Base-by-base conservation (phyloP, 208 protist species). In the Crithidia fasciculata region DNA sequence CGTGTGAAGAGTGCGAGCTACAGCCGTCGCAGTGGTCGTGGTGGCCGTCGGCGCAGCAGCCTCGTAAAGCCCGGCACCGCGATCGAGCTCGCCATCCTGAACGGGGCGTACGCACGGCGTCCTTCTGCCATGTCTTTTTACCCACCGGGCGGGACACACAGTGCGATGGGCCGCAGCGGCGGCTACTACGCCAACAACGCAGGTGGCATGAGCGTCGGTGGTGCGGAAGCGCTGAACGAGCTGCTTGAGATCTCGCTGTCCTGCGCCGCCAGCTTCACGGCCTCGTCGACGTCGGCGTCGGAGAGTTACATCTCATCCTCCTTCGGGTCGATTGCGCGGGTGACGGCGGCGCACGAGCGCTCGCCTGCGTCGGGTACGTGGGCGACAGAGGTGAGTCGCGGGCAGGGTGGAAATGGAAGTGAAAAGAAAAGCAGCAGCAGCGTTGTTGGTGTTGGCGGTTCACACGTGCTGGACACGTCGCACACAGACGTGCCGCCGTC, bases 261-360 rank as follows among this genome's bases (percentile, higher is more conserved):
- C 16, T 79, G 74, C 40, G 74, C 74, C 8, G 67, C 67, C 36
- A 79, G 67, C 67, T 66, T 74, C 49, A 79, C 67, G 6, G 74
- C 61, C 19, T 74, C 67, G 0, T 79, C 74, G 0, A 79, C 74
- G 8, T 70, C 67, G 0, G 67, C 74, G 12, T 66, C 60, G 6
- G 67, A 8, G 18, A 63, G 67, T n/a, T 74, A 79, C 45, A 56
- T 60, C 18, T 79, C 74, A 1, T 79, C 74, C 13, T 72, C 74
- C 19, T 79, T 66, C 43, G 74, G 74, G 13, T 70, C 67, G 4
- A 2, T 79, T 8, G 41, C 66, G 36, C 69, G 40, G 59, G 59
- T 40, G 9, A 8, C n/a, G 0, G 4, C 52, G n/a, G 19, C 41
- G 4, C 41, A 59, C 19, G n/a, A 44, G 50, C 49, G 2, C 9